Evolutionary conservation across 129 eudicot genomes (phyloP).

Genomic region (Saposhnikovia divaricata): DNA sequence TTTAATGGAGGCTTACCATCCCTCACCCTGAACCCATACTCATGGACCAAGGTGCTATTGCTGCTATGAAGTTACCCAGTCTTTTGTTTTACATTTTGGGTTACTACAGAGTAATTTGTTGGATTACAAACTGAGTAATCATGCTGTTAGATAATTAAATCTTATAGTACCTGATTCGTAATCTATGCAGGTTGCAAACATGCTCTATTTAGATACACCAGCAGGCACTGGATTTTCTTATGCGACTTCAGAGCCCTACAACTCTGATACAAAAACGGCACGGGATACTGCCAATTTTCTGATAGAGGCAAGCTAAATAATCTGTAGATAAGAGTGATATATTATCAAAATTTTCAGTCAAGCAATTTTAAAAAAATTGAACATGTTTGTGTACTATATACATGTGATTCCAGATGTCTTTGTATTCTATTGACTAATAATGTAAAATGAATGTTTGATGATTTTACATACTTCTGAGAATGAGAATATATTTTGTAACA

Average conservation of each 20-base stretch:
- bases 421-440: neutral
- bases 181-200: slow-evolving; percentile 24
- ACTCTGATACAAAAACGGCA: neutral
- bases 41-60: slow-evolving; percentile 5
- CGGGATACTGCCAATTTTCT: neutral
- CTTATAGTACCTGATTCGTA: neutral
- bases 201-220: slow-evolving; percentile 31
- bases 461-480: neutral
- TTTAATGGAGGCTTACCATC: neutral
- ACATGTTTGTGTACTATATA: neutral
- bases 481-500: neutral
- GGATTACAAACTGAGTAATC: neutral
- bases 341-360: neutral
- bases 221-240: slow-evolving; percentile 18
- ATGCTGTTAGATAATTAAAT: neutral
- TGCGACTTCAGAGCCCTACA: neutral
- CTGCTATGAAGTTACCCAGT: neutral
- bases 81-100: neutral
- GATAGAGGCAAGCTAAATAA: slow-evolving; percentile 1
- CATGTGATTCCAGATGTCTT: neutral
- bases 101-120: neutral
- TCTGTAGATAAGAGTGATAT: neutral
- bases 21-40: slow-evolving; percentile 5
- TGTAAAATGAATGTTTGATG: neutral
- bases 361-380: neutral